Percentiles rank a stretch among this genome's conserved stretches.
Evolutionary conservation across 768 basidiomycete genomes (phyloP).

Genomic region (Mycena chlorophos): DNA sequence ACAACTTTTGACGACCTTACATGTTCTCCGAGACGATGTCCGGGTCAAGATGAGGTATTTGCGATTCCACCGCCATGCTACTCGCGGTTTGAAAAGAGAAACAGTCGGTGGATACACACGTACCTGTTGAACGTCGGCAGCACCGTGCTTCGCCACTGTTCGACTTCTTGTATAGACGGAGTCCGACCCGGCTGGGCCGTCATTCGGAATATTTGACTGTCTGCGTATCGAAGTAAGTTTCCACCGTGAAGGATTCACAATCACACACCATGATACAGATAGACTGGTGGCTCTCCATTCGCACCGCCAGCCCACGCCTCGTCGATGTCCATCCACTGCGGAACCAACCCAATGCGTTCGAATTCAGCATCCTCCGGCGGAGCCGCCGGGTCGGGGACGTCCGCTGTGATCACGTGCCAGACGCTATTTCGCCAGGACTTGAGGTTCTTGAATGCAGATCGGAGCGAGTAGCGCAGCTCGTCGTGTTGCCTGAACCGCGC

Average conservation of each 20-base stretch:
- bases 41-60: conserved; percentile 17
- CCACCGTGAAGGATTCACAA: conserved; percentile 34
- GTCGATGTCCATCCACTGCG: conserved; percentile 38
- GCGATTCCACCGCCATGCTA: conserved; percentile 21
- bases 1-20: not conserved
- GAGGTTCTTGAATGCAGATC: conserved; percentile 34
- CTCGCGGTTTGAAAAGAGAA: not conserved
- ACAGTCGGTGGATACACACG: not conserved
- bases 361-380: conserved; percentile 3
- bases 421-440: conserved; percentile 23
- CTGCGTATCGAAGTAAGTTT: not conserved
- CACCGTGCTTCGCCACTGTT: conserved; percentile 16
- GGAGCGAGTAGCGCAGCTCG: conserved; percentile 38
- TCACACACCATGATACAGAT: conserved; percentile 33
- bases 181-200: conserved; percentile 12
- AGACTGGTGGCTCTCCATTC: conserved; percentile 31
- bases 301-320: conserved; percentile 22
- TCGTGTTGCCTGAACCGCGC: conserved; percentile 34
- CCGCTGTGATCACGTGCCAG: conserved; percentile 36
- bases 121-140: conserved; percentile 23
- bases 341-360: conserved; percentile 35
- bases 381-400: conserved; percentile 28
- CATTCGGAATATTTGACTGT: conserved; percentile 17
- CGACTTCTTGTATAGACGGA: conserved; percentile 14
- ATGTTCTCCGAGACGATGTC: conserved; percentile 22